Evolutionary conservation across 1,284 basidiomycete species (phyloP).

Genomic region (Sanghuangporus weigelae): DNA sequence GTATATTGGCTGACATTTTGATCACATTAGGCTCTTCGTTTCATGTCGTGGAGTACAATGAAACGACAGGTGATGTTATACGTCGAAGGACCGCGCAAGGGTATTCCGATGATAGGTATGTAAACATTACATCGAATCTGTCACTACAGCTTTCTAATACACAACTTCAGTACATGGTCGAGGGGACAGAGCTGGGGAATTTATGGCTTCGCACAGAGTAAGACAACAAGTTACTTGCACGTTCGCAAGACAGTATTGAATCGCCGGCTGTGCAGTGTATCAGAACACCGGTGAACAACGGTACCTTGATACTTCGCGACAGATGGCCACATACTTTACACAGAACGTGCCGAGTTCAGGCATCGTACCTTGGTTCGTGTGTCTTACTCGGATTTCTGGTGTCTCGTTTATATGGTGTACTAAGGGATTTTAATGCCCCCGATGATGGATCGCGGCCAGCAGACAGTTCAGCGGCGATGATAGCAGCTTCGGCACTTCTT

Average conservation of each 20-base stretch:
- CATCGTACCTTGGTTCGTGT: conserved; percentile 55
- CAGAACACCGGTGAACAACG: conserved; percentile 40
- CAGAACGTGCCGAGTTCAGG: conserved; percentile 47
- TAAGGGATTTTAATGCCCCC: conserved; percentile 69
- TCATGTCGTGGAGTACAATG: conserved; percentile 65
- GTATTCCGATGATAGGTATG: conserved; percentile 47
- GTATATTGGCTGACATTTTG: neutral
- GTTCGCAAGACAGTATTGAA: neutral
- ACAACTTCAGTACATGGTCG: conserved; percentile 55
- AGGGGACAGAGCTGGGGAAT: conserved; percentile 69
- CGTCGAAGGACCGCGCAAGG: conserved; percentile 55
- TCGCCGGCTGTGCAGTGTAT: conserved; percentile 41
- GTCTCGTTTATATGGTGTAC: neutral
- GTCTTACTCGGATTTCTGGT: neutral
- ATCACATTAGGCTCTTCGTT: conserved; percentile 46
- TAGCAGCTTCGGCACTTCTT: conserved; percentile 52
- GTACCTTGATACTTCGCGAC: conserved; percentile 53
- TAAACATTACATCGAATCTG: neutral
- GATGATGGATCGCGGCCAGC: conserved; percentile 47
- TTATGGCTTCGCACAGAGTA: conserved; percentile 65
- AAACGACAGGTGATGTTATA: conserved; percentile 54
- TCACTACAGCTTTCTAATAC: neutral
- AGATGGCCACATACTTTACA: conserved; percentile 54
- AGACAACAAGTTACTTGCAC: conserved; percentile 18
- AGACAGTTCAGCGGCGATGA: conserved; percentile 62